A percentile compares a stretch with the other conserved stretches of the same genome.
Conservation (phyloP, 371 early-diverging fungal genomes). For the Pancytospora philotis region DNA sequence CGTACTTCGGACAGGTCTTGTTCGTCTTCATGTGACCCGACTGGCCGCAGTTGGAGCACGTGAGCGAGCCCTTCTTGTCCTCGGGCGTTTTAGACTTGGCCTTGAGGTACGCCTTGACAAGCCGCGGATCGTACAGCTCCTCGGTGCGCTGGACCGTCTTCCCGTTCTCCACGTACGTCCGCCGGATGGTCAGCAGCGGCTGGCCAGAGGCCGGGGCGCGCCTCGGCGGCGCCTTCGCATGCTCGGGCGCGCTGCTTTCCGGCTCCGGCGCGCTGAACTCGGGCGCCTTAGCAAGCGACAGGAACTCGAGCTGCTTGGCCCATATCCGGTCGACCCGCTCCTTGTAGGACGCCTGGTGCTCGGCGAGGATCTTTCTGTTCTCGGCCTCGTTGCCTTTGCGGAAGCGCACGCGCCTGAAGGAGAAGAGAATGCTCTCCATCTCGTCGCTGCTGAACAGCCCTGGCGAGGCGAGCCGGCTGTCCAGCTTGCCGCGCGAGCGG, state of each 20-base stretch:
- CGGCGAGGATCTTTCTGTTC: conserved; percentile 68
- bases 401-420: conserved; percentile 82
- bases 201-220: not conserved
- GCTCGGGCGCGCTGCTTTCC: not conserved
- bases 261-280: conserved; percentile 4
- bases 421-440: conserved; percentile 61
- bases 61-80: conserved; percentile 52
- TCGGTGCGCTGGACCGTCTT: conserved; percentile 42
- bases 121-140: conserved; percentile 44
- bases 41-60: conserved; percentile 60
- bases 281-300: conserved; percentile 50
- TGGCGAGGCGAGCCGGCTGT: too few species aligned
- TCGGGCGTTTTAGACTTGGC: conserved; percentile 50
- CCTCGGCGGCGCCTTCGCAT: conserved; percentile 1
- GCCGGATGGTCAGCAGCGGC: conserved; percentile 46
- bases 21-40: conserved; percentile 61
- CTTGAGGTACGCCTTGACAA: conserved; percentile 59
- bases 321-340: conserved; percentile 76
- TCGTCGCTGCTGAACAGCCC: conserved; percentile 63
- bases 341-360: conserved; percentile 79
- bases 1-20: conserved; percentile 59
- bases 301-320: conserved; percentile 70
- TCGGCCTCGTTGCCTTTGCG: conserved; percentile 74
- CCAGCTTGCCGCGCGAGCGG: conserved; percentile 45
- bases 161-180: conserved; percentile 42